Conservation (phyloP, 305 asterid species). For the Andrographis paniculata region DNA sequence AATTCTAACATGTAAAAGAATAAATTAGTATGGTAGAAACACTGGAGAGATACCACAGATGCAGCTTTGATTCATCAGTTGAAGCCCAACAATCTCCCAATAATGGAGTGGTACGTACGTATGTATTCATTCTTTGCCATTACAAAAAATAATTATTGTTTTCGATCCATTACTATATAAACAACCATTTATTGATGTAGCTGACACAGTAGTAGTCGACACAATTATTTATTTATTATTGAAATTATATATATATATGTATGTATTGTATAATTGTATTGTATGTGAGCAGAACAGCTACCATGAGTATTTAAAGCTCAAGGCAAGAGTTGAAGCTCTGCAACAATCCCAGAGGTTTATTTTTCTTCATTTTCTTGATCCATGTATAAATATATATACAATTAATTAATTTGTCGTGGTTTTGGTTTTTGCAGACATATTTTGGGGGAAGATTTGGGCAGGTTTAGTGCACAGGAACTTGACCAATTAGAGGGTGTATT, state of each 20-base stretch:
- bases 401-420: too few relatives aligned
- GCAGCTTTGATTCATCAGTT: conserved; percentile 27
- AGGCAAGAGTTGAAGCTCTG: conserved; percentile 41
- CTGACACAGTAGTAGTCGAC: too few relatives aligned
- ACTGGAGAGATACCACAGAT: conserved; percentile 39
- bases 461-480: conserved; percentile 39
- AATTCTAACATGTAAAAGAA: too few relatives aligned
- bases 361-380: not conserved
- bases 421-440: conserved; percentile 32
- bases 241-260: too few relatives aligned
- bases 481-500: conserved; percentile 48
- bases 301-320: conserved; percentile 56
- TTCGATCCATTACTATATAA: too few relatives aligned
- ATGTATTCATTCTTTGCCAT: not conserved
- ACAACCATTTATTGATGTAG: too few relatives aligned
- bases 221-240: too few relatives aligned
- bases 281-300: conserved; percentile 32
- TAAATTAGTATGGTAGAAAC: conserved; percentile 34
- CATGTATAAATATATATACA: too few relatives aligned
- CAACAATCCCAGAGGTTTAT: conserved; percentile 55
- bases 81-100: conserved; percentile 25
- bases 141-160: too few relatives aligned
- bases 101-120: conserved; percentile 26
- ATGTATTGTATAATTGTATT: too few relatives aligned
- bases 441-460: conserved; percentile 59